Evolutionary conservation across 257 asterid species (phyloP).

Genomic region (Plantago ovata): DNA sequence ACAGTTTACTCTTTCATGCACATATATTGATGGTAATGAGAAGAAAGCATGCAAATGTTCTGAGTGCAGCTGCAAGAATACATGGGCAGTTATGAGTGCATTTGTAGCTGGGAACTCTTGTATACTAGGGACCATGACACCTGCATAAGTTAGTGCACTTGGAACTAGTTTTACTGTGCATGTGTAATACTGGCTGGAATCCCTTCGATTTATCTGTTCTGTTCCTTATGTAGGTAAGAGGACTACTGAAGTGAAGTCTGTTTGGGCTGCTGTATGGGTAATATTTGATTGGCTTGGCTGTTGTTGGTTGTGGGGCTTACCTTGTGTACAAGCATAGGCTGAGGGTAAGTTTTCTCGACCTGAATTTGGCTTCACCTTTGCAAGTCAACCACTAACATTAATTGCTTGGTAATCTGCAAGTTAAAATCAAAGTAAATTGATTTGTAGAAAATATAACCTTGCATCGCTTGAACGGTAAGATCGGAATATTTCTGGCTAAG

Average conservation of each 20-base stretch:
- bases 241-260: constrained; percentile 55
- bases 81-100: constrained; percentile 84
- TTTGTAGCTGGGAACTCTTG: constrained; percentile 59
- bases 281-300: constrained; percentile 54
- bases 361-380: constrained; percentile 2
- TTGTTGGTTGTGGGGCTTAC: constrained; percentile 61
- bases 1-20: constrained; percentile 8
- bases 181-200: not conserved
- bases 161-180: not conserved
- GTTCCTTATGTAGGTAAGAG: constrained; percentile 48
- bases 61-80: constrained; percentile 79
- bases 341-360: constrained; percentile 49
- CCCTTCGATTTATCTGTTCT: not conserved
- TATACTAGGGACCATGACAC: constrained; percentile 82
- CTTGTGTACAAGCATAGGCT: constrained; percentile 62
- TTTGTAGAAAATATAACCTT: not conserved
- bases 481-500: too few species aligned
- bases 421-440: not conserved
- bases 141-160: constrained; percentile 68
- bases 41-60: constrained; percentile 83
- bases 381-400: not conserved
- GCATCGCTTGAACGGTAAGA: too few species aligned
- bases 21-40: constrained; percentile 78
- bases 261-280: constrained; percentile 73
- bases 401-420: not conserved